Evolutionary conservation across 225 moss, liverwort and hornwort species (phyloP), one percentile per base, ranked within the genome.

Genomic region (Bryum argenteum): DNA sequence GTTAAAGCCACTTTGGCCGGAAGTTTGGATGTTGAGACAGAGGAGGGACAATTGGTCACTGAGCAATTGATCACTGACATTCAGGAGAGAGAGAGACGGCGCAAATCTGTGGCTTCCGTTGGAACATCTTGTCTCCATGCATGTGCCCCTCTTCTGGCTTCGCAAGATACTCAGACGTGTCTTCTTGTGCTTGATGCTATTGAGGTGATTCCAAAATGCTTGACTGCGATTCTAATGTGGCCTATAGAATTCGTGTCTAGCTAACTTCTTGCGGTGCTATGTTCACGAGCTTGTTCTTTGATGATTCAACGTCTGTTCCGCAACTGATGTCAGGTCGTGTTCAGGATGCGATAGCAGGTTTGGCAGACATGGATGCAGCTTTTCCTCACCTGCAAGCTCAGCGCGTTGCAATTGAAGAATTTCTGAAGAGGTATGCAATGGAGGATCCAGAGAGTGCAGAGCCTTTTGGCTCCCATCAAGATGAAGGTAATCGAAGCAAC

Each of bases 131-230:
- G 92, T 72, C 81, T 98, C 33, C 55, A 65, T 60, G 88, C 94
- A 66, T 90, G 85, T 87, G 87, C 85, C 61, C 98, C 98, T 61
- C 76, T 98, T 47, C 63, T 98, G 83, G 82, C 98, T 73, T 91
- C 94, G 17, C 85, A 77, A 68, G 88, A 94, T 61, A 75, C 80
- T 61, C 81, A 89, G 74, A 81, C 85, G 15, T 92, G 98, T 80
- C 91, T 98, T 53, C 82, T 90, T 72, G 90, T 87, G 18, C 94
- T 98, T 22, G 91, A 87, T 71, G 84, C 84, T 42, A 80, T 94
- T 63, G 91, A 90, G 94, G 97, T 94, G 72, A 58, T 70, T 58
- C 21, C 33, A 66, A 69, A n/a, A 42, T 51, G 18, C 37, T n/a
- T n/a, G 33, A 39, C 68, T 17, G 28, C 2, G 11, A 4, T 19